These are phyloP conservation scores for Pseudovirgaria hyperparasitica DNA, from an alignment of 2,329 filamentous ascomycete species.

Conservation along the genomic window DNA sequence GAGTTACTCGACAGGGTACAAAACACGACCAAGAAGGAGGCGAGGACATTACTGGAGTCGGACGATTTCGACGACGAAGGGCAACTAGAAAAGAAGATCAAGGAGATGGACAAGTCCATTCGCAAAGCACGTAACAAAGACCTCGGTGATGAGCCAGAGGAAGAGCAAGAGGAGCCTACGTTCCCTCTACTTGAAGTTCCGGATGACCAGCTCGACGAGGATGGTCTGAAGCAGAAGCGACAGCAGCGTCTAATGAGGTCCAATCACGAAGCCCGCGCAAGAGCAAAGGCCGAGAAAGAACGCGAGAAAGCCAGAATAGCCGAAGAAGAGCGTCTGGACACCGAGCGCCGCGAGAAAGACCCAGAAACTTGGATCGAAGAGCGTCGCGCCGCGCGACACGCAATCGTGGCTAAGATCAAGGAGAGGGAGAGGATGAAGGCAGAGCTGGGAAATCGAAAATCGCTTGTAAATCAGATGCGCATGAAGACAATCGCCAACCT, in stretches of 20 bases:
- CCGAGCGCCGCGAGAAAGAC: constrained; percentile 70
- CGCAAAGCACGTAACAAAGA: constrained; percentile 88
- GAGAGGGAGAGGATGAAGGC: constrained; percentile 87
- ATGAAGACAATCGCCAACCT: constrained; percentile 98
- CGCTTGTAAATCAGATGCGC: constrained; percentile 85
- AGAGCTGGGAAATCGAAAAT: constrained; percentile 92
- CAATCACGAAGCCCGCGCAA: constrained; percentile 80
- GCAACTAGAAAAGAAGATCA: constrained; percentile 71
- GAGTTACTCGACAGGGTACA: constrained; percentile 61
- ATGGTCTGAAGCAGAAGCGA: constrained; percentile 79
- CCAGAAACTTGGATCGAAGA: constrained; percentile 80
- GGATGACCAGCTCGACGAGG: constrained; percentile 87
- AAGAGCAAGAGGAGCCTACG: constrained; percentile 66
- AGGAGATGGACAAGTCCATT: constrained; percentile 82
- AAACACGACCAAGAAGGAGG: constrained; percentile 75
- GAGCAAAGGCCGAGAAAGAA: constrained; percentile 95
- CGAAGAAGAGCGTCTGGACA: constrained; percentile 73
- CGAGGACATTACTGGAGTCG: constrained; percentile 69
- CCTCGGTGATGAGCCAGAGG: constrained; percentile 67
- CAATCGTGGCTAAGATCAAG: constrained; percentile 71
- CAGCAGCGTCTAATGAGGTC: constrained; percentile 89
- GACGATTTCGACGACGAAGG: constrained; percentile 88
- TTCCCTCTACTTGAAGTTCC: constrained; percentile 83
- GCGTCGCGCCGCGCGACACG: constrained; percentile 57
- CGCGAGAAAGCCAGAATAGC: constrained; percentile 73